Evolutionary conservation across 2,329 filamentous ascomycete species (phyloP), one percentile per base, ranked within the genome.

Genomic region (Trichoderma gracile): DNA sequence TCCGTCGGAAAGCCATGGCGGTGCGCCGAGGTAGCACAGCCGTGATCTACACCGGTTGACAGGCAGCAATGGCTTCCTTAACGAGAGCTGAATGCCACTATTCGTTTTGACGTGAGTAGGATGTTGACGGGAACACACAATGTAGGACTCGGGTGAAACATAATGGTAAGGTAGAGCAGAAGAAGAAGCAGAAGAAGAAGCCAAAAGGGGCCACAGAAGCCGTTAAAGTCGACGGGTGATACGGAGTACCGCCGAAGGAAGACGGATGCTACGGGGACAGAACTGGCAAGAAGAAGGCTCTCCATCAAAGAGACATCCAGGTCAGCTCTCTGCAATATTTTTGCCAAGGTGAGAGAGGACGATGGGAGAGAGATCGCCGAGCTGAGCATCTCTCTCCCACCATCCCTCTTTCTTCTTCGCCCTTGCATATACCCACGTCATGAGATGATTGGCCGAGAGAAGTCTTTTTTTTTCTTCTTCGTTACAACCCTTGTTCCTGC

Each of bases 191-290:
- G n/a, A n/a, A n/a, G n/a, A n/a, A n/a, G n/a, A n/a, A n/a, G n/a
- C n/a, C n/a, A n/a, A 9, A 21, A 19, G 15, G 52, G 17, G 33
- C 33, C 33, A 42, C 33, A 55, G 38, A 42, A 42, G 15, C 33
- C 52, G 52, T 55, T 33, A 42, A 42, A 21, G 30, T 12, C 10
- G 19, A 25, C 52, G 33, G 33, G 52, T 55, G 17, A 25, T 21
- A 40, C 52, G 50, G 52, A 55, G 52, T 55, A 55, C 52, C 15
- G 52, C 52, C 19, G 52, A 55, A 40, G 10, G 12, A 38, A 38
- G n/a, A 21, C 19, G 50, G 50, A 38, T 19, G 30, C 12, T 30
- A 38, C 25, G 27, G 27, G 10, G 21, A 25, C 50, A 8, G 27
- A 53, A 27, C 12, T 17, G 25, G n/a, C 19, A 12, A 27, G 30